Base-by-base conservation (phyloP, 2,329 filamentous ascomycete genomes). In the Nannizzia gypsea region DNA sequence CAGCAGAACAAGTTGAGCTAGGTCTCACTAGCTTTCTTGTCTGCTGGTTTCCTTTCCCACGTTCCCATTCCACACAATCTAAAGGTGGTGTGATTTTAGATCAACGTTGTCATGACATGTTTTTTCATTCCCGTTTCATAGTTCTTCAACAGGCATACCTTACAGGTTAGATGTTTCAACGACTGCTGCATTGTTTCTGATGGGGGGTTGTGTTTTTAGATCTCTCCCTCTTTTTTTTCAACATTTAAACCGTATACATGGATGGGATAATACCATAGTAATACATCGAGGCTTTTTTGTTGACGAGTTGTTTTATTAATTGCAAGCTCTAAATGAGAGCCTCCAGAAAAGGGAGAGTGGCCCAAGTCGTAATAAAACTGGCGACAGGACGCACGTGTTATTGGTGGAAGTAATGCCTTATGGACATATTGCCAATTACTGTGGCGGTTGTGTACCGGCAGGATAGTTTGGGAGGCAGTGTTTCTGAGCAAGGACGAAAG, bases 1-100 rank as follows among this genome's bases (percentile, higher is more conserved):
- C 89, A 86, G 74, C 79, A 81, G 65, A 77, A 75, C 56, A 71
- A 58, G 62, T 63, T 58, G 62, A 52, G 61, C 22, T 56, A 56
- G 34, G 40, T 56, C 34, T n/a, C 3, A 15, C 9, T n/a, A 11
- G 13, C 6, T 15, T 26, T 15, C 2, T 56, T 8, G 17, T 15
- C 31, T 36, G 31, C 31, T 36, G 4, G 31, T 36, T 36, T 36
- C 9, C 31, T 42, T 56, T 36, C 48, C 0, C 9, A 3, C 1
- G n/a, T 54, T 54, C 48, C 34, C 20, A 6, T 54, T 34, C 34
- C 28, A 31, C 28, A 31, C 28, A 9, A 22, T 54, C 28, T 31
- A 15, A 26, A 34, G 26, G 26, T 20, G 24, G 48, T 20, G 24
- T 54, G 24, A 34, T 13, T 54, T 54, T 54, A 36, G 48, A 31